Evolutionary conservation across 78 protist genomes (phyloP).

Genomic region (Ministeria vibrans): DNA sequence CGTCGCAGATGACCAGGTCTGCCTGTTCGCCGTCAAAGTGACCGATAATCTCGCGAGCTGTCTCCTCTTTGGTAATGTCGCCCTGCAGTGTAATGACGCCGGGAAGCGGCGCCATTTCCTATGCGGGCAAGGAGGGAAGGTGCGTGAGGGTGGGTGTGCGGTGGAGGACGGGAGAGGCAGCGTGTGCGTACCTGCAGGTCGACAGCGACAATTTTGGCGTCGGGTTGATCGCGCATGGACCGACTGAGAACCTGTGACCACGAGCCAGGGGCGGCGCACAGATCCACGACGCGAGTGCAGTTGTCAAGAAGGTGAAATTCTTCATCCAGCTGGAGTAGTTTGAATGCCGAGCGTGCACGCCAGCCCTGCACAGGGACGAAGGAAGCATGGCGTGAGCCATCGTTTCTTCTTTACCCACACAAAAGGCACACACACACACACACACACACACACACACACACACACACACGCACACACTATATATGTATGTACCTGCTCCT

Average conservation of each 20-base stretch:
- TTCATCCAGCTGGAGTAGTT: constrained; percentile 94
- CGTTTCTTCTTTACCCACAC: neutral
- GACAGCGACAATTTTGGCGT: constrained; percentile 81
- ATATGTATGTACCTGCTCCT: constrained; percentile 67
- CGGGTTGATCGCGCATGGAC: neutral
- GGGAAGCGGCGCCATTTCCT: constrained; percentile 96
- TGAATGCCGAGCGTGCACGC: constrained; percentile 97
- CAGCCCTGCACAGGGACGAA: constrained; percentile 40
- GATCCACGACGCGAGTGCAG: constrained; percentile 88
- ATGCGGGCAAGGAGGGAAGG: no score
- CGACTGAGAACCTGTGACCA: constrained; percentile 80
- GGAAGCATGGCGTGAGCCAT: constrained; percentile 3
- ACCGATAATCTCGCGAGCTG: constrained; percentile 53
- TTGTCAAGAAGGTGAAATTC: constrained; percentile 69
- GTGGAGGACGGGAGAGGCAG: no score
- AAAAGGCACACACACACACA: neutral
- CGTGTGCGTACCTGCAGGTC: constrained; percentile 98
- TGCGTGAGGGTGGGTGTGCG: no score
- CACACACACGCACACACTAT: constrained; percentile 2
- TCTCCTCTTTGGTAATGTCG: constrained; percentile 87
- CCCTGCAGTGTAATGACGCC: constrained; percentile 94
- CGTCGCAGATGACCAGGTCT: constrained; percentile 96
- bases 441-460: constrained; percentile 11
- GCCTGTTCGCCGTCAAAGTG: constrained; percentile 78
- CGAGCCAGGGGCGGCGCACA: constrained; percentile 98